These are phyloP conservation scores for Aspergillus baeticus DNA, from an alignment of 495 filamentous ascomycete genomes.

Conservation along the genomic window DNA sequence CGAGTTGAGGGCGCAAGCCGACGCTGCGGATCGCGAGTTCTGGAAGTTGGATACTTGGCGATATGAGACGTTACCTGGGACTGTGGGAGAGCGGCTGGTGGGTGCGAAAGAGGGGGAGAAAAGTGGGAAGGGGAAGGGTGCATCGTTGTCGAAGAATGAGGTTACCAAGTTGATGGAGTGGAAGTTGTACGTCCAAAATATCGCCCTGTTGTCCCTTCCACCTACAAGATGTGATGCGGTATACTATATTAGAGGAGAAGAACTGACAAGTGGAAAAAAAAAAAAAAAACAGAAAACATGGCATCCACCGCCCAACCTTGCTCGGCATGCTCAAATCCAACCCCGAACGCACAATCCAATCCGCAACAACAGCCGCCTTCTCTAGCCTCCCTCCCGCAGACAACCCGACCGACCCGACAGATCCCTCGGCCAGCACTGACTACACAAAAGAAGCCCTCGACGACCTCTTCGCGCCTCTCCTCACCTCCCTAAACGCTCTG, in stretches of 20 bases:
- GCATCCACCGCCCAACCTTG: constrained; percentile 66
- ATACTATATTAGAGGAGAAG: no score
- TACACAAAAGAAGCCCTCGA: no score
- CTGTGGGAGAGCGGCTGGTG: constrained; percentile 14
- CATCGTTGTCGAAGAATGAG: constrained; percentile 33
- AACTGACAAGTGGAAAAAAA: constrained; percentile 6
- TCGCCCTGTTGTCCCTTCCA: no score
- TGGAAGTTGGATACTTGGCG: constrained; percentile 33
- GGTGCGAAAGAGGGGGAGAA: neutral
- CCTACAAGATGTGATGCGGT: no score
- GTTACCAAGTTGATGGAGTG: constrained; percentile 60
- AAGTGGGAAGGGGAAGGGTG: neutral
- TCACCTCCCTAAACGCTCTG: constrained; percentile 45
- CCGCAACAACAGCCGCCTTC: constrained; percentile 50
- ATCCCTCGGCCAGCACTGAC: no score
- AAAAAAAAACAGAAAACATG: constrained; percentile 50
- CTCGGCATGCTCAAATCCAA: constrained; percentile 66
- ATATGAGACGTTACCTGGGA: constrained; percentile 30
- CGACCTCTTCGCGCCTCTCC: constrained; percentile 14
- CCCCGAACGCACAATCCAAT: constrained; percentile 33
- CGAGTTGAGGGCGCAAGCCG: no score
- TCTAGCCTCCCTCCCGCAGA: constrained; percentile 21
- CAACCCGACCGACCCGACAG: no score
- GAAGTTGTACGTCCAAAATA: constrained; percentile 71
- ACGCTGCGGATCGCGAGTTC: constrained; percentile 16